phyloP scores from a whole-genome alignment of 768 basidiomycete species.

The Pleurotus pulmonarius region DNA sequence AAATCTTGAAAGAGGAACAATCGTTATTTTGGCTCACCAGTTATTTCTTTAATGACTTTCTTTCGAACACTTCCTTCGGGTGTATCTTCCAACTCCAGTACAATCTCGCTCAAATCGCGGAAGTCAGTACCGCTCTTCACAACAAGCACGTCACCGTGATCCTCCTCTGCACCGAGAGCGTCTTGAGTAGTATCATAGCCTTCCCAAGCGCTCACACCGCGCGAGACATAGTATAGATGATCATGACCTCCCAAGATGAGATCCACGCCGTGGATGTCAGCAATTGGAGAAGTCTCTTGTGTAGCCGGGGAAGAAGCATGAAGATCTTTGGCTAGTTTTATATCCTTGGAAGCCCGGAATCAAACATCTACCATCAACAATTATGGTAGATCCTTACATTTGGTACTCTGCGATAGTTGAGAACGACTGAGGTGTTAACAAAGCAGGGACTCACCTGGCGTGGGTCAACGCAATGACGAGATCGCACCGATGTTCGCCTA shows the following conservation, averaged over 20 bases:
- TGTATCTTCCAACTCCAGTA: slow-evolving; percentile 55
- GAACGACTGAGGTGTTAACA: not conserved
- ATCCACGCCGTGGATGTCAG: slow-evolving; percentile 70
- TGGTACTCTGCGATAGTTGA: slow-evolving; percentile 32
- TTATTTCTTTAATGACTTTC: slow-evolving; percentile 59
- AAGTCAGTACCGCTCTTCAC: slow-evolving; percentile 92
- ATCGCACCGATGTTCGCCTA: slow-evolving; percentile 69
- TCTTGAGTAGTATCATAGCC: slow-evolving; percentile 48
- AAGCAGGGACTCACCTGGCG: slow-evolving; percentile 45
- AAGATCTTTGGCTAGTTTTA: slow-evolving; percentile 64
- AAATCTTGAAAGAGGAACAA: not conserved
- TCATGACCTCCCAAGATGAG: slow-evolving; percentile 88
- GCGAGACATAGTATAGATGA: slow-evolving; percentile 74
- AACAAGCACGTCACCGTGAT: slow-evolving; percentile 65
- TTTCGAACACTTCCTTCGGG: slow-evolving; percentile 60
- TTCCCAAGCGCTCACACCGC: slow-evolving; percentile 65
- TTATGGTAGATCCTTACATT: slow-evolving; percentile 28
- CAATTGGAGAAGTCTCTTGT: slow-evolving; percentile 39
- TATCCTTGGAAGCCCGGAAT: slow-evolving; percentile 46
- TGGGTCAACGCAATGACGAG: slow-evolving; percentile 86
- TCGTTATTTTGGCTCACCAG: slow-evolving; percentile 36
- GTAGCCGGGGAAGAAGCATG: slow-evolving; percentile 54
- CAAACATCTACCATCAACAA: no score
- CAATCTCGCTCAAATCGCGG: slow-evolving; percentile 76
- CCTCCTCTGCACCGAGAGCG: slow-evolving; percentile 67